Evolutionary conservation across 192 early-diverging fungal species (phyloP), one percentile per base, ranked within the genome.

Genomic region (Coemansia sp.): DNA sequence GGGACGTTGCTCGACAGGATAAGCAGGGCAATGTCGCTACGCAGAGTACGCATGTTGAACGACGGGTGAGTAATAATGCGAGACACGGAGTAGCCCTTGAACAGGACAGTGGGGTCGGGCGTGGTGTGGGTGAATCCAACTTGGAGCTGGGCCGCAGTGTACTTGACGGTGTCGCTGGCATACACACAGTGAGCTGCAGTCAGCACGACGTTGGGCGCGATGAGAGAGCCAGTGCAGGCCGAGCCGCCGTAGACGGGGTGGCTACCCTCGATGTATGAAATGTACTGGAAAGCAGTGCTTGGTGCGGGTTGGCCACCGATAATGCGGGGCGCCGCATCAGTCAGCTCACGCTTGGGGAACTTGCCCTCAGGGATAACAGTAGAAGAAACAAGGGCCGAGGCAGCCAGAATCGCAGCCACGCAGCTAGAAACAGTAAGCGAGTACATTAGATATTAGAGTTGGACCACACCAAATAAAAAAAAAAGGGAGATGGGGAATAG

Each of bases 111-210:
- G 12, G 65, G 53, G 47, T 71, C 68, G 3, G 81, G 75, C 11
- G 44, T 55, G 2, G 43, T 67, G 57, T 76, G 73, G 24, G 70
- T 65, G 44, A 79, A 67, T 38, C 70, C 71, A 15, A 79, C 72
- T 40, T 66, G 64, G 49, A 76, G 46, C 20, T 79, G 71, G 24
- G 64, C 12, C 2, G 74, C 68, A 2, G 34, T 41, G 68, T 66
- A 69, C 50, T 43, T 38, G 43, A 38, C 5, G 10, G 57, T 53
- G 6, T 60, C 34, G 4, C 33, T 55, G 8, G 34, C 65, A 46
- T 65, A 77, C 4, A 63, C 67, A 43, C 85, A 86, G 62, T 86
- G 85, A 1, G 65, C 80, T 12, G 85, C 85, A 1, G 85, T 86
- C 64, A 86, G 66, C 12, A 86, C 73, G 27, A 77, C 75, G 34